phyloP scores from a whole-genome alignment of 1,284 basidiomycete genomes.

The Tremellales sp. region DNA sequence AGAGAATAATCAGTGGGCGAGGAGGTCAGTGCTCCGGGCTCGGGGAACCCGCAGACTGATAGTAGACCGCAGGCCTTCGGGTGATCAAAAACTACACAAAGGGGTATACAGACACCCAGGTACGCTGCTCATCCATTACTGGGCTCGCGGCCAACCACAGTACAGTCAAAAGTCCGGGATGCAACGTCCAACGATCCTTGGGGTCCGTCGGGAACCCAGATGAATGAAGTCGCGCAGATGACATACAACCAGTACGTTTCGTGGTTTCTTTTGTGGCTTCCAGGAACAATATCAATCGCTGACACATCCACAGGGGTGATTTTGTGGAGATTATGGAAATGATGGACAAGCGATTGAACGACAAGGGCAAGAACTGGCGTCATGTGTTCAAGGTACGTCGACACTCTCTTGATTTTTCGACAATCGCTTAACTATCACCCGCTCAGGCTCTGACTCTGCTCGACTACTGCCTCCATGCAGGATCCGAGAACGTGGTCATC shows the following conservation, averaged over 20 bases:
- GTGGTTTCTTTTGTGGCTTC: not conserved
- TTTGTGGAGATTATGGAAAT: slow-evolving; percentile 99
- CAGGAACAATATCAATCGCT: too few relatives aligned
- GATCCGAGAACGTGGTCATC: slow-evolving; percentile 96
- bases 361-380: slow-evolving; percentile 99
- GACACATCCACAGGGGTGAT: slow-evolving; percentile 80
- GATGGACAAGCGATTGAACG: slow-evolving; percentile 97
- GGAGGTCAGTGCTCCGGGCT: slow-evolving; percentile 33
- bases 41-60: slow-evolving; percentile 1
- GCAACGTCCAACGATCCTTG: slow-evolving; percentile 99
- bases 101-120: slow-evolving; percentile 72
- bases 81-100: slow-evolving; percentile 94
- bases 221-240: slow-evolving; percentile 98
- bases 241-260: slow-evolving; percentile 94
- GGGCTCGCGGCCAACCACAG: not conserved
- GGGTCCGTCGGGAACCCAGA: slow-evolving; percentile 96
- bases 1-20: slow-evolving; percentile 35
- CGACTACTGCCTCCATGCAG: slow-evolving; percentile 94
- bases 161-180: slow-evolving; percentile 89
- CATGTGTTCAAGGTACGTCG: slow-evolving; percentile 91
- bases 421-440: not conserved
- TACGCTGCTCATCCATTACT: slow-evolving; percentile 12
- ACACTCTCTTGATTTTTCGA: not conserved
- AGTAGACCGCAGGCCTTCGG: slow-evolving; percentile 57
- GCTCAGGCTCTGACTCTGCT: slow-evolving; percentile 86